Evolutionary conservation across 2,329 filamentous ascomycete species (phyloP), one percentile per base, ranked within the genome.

Genomic region (Hypomyces perniciosus): DNA sequence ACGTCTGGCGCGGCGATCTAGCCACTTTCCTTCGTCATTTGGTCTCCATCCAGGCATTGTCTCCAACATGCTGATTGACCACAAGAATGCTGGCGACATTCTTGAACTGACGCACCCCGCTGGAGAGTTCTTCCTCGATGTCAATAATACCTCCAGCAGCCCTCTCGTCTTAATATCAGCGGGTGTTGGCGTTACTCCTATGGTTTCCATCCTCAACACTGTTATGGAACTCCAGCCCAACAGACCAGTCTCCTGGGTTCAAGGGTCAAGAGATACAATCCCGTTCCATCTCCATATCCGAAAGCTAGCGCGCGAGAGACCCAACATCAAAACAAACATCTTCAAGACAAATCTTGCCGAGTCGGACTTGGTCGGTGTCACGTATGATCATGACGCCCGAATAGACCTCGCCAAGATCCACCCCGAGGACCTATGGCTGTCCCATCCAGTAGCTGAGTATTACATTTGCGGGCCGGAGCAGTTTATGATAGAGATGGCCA

Each of bases 21-120:
- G 57, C 12, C 59, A 57, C 44, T 50, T 56, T 43, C 58, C 9
- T 43, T 65, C 9, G 55, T 55, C 29, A 66, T 53, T 64, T 50
- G 60, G 65, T 53, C 67, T 75, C 20, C 74, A 81, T 58, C 78
- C 81, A 0, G 85, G 86, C 28, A 77, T 83, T 53, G 76, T 90
- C 13, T 88, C 84, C 45, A 89, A 88, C 62, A 70, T 85, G 38
- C 72, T 90, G 34, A 81, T 90, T 62, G 78, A 83, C 56, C 68
- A 71, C 13, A 78, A 82, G 63, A 68, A 75, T 1, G 75, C 78
- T 39, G 86, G 86, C 38, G 83, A 87, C 60, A 60, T 73, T 0
- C 62, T 90, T 8, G 73, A 84, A 55, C 69, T 90, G 8, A 84
- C 83, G 3, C 84, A 88, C 61, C 86, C 86, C 0, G 74, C 72